Conservation (phyloP, 192 early-diverging fungal genomes). For the Backusella westeae region DNA sequence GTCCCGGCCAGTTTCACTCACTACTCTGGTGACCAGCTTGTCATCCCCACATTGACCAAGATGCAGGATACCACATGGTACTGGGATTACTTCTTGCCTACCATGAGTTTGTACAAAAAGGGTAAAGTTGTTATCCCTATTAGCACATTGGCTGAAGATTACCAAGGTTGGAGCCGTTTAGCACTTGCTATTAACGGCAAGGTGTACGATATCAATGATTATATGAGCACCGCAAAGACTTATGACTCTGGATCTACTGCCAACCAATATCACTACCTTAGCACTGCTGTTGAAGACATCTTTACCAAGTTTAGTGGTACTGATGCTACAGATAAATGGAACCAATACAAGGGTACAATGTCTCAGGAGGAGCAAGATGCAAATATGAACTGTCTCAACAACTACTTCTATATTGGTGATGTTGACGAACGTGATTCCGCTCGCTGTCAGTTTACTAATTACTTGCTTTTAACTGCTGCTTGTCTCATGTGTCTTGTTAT, state of each 20-base stretch:
- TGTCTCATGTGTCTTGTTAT: conserved; percentile 78
- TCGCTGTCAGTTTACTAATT: conserved; percentile 64
- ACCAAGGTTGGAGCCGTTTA: conserved; percentile 46
- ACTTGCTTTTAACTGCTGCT: conserved; percentile 62
- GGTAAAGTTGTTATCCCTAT: conserved; percentile 74
- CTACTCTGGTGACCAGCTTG: conserved; percentile 26
- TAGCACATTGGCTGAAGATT: conserved; percentile 46
- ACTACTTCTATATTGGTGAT: conserved; percentile 64
- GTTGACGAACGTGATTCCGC: conserved; percentile 61
- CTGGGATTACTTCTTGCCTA: conserved; percentile 39
- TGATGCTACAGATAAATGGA: conserved; percentile 51
- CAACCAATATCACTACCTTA: conserved; percentile 45
- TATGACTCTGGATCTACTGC: conserved; percentile 20
- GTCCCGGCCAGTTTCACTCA: conserved; percentile 23
- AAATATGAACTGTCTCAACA: conserved; percentile 60
- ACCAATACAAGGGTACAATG: conserved; percentile 30
- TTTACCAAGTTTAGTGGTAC: conserved; percentile 46
- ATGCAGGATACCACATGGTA: conserved; percentile 36
- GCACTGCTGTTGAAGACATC: conserved; percentile 37
- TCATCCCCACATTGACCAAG: conserved; percentile 26
- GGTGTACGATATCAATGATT: conserved; percentile 69
- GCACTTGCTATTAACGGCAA: conserved; percentile 58
- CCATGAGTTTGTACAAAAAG: conserved; percentile 51
- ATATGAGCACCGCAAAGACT: conserved; percentile 51
- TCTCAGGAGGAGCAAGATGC: conserved; percentile 26